phyloP scores from a whole-genome alignment of 805 yeast species.

The Metschnikowia corniflorae region DNA sequence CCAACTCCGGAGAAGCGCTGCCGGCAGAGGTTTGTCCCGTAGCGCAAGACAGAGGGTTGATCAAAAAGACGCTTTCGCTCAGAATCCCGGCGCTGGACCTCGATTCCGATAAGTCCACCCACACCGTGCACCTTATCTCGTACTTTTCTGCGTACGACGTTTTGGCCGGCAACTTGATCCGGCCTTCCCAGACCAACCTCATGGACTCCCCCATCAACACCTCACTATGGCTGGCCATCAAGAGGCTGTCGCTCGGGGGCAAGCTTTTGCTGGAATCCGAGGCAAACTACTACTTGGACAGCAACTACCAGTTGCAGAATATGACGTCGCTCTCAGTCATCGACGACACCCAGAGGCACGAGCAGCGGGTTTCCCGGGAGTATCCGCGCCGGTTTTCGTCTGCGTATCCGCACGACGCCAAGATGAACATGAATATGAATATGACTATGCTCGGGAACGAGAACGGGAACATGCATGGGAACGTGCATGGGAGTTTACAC shows the following conservation, averaged over 20 bases:
- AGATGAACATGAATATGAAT: no score
- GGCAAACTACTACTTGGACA: conserved; percentile 46
- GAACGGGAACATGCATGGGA: no score
- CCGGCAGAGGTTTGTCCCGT: conserved; percentile 4
- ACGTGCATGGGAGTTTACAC: no score
- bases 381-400: not conserved
- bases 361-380: not conserved
- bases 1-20: not conserved
- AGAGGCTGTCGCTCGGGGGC: conserved; percentile 58
- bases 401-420: conserved; percentile 2
- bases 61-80: conserved; percentile 78
- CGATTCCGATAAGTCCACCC: conserved; percentile 28
- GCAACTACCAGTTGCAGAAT: conserved; percentile 40
- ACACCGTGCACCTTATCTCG: conserved; percentile 67
- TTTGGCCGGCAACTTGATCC: conserved; percentile 46
- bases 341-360: conserved; percentile 1
- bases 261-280: conserved; percentile 49
- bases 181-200: conserved; percentile 58
- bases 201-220: conserved; percentile 46
- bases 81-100: conserved; percentile 36
- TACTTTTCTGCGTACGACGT: conserved; percentile 81
- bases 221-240: conserved; percentile 53
- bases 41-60: conserved; percentile 47
- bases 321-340: conserved; percentile 19
- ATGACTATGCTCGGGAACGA: no score